These are phyloP conservation scores for Phylloporus sp. DNA, from an alignment of 768 basidiomycete genomes.

Conservation along the genomic window DNA sequence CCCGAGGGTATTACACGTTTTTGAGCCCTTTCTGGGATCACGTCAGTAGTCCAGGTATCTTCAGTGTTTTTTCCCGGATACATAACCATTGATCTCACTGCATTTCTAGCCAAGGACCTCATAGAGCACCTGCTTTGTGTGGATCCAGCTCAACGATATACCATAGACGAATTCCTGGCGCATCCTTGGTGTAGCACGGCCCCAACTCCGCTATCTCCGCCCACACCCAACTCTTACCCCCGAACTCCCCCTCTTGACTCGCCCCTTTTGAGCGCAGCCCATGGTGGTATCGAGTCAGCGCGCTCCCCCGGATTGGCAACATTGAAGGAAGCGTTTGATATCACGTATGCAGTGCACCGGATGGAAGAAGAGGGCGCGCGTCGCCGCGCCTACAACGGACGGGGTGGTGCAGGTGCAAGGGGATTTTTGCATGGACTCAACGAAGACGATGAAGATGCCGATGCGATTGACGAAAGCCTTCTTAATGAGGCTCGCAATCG, in stretches of 20 bases:
- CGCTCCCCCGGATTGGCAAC: constrained; percentile 90
- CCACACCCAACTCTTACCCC: constrained; percentile 54
- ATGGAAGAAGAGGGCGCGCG: constrained; percentile 99
- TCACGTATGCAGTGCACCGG: constrained; percentile 97
- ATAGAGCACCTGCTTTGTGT: constrained; percentile 94
- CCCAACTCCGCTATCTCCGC: constrained; percentile 56
- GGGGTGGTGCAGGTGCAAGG: constrained; percentile 69
- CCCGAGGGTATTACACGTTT: constrained; percentile 96
- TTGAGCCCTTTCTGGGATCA: constrained; percentile 99
- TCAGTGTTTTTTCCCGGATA: neutral
- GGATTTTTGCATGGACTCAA: constrained; percentile 84
- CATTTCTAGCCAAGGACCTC: constrained; percentile 77
- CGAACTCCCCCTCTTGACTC: constrained; percentile 66
- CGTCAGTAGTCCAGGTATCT: constrained; percentile 70
- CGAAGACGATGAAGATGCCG: constrained; percentile 80
- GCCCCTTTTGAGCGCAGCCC: constrained; percentile 77
- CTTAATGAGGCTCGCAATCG: constrained; percentile 46
- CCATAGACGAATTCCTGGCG: constrained; percentile 94
- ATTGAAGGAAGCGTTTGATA: constrained; percentile 97
- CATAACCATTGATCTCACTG: constrained; percentile 9
- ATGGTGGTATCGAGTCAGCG: constrained; percentile 65
- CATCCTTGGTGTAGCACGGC: constrained; percentile 91
- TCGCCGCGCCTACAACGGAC: constrained; percentile 73
- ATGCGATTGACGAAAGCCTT: constrained; percentile 44
- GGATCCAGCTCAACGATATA: constrained; percentile 91